Evolutionary conservation across 192 early-diverging fungal species (phyloP), one percentile per base, ranked within the genome.

Genomic region (Chytriomyces hyalinus): DNA sequence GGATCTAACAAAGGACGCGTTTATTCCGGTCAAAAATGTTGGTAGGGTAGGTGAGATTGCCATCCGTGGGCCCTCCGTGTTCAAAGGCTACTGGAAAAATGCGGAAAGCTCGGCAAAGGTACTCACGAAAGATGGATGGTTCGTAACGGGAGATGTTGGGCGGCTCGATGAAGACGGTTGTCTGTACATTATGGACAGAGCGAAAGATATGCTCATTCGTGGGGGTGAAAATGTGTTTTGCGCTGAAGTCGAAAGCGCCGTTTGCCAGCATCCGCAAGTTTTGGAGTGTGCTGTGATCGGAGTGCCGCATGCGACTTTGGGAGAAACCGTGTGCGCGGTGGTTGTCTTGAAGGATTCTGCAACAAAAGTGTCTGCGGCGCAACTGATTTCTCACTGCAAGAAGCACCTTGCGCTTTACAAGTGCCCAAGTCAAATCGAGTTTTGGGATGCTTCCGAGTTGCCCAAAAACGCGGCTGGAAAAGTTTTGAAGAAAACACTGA

Each of bases 71-170:
- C 72, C 68, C 9, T 78, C 77, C 5, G 72, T 78, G 26, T 51
- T 71, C 53, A 80, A 78, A 49, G 73, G 78, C 43, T 82, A 82
- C 68, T 80, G 72, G 73, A 78, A 71, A 22, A 57, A 82, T 46
- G 57, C 76, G 6, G 36, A 79, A 20, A 66, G 50, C 45, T 76
- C 81, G 17, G 43, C 28, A 10, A 50, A 57, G 22, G n/a, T 72
- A 15, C 59, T 82, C 50, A 49, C 72, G 44, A 13, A 26, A 5
- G 63, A 79, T 43, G 81, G 81, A n/a, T 82, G 70, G 70, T 68
- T 79, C 65, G 46, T 64, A 20, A 82, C 80, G 22, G 81, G 81
- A n/a, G 81, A 82, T 50, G 60, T 82, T 62, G 76, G 72, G 22
- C 15, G 24, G 9, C 20, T 81, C 13, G 71, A 78, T 44, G 61